These are phyloP conservation scores for Gossypium herbaceum DNA, from an alignment of 345 rosid genomes.

Conservation along the genomic window DNA sequence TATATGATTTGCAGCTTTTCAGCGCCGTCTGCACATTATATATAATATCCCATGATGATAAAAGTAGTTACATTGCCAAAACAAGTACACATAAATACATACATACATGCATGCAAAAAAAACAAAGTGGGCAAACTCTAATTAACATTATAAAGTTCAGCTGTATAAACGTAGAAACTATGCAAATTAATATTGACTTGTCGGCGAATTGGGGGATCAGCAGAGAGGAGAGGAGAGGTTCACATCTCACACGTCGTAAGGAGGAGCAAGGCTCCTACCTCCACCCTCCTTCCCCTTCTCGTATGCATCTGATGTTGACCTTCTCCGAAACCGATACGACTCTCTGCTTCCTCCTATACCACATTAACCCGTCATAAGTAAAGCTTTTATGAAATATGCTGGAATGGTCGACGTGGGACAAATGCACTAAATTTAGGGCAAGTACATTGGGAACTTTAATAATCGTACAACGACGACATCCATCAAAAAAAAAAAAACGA, in stretches of 20 bases:
- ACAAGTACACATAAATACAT: background rate
- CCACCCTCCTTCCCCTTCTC: slow-evolving; percentile 64
- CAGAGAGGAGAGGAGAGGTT: background rate
- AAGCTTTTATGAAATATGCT: no score
- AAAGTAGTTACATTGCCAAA: no score
- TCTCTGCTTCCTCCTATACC: slow-evolving; percentile 59
- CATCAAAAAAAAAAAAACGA: background rate
- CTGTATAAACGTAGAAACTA: background rate
- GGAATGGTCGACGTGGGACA: no score
- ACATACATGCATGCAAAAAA: background rate
- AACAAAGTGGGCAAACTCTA: background rate
- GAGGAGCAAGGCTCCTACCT: slow-evolving; percentile 67
- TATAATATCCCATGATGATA: no score
- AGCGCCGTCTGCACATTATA: background rate
- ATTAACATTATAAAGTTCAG: background rate
- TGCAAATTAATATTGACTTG: background rate
- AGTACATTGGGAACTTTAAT: background rate
- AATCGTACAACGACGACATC: background rate
- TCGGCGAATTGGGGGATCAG: background rate
- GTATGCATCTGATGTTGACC: slow-evolving; percentile 69
- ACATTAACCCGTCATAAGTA: background rate
- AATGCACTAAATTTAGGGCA: background rate
- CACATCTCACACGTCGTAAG: slow-evolving; percentile 74
- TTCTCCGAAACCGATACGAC: slow-evolving; percentile 65
- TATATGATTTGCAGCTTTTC: background rate